Evolutionary conservation across 192 early-diverging fungal genomes (phyloP), one percentile per base, ranked within the genome.

Genomic region (Backusella australiensis): DNA sequence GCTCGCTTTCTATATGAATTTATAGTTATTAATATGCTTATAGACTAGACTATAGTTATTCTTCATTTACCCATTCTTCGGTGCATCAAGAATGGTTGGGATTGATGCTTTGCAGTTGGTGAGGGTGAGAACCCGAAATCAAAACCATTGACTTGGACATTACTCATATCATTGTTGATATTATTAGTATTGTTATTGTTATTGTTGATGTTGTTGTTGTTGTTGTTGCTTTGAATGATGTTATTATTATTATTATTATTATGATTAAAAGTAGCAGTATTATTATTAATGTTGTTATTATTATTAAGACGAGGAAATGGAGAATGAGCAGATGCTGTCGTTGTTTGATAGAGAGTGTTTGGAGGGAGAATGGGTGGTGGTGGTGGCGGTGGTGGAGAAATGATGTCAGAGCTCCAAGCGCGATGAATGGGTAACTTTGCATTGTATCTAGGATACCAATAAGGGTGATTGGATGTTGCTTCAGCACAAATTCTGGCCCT

Each of bases 331-430:
- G n/a, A 49, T n/a, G 46, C 0, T 49, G 46, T 11, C 26, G 53
- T 26, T 11, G 38, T 65, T 15, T 29, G 15, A 59, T 38, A 35
- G 14, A 12, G 15, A 44, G 15, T 6, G n/a, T 26, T 38, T 9
- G 21, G 67, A 12, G n/a, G 44, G 0, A 39, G 65, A 9, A 26
- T 32, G 32, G 32, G 32, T 32, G 32, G 52, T 29, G 39, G 39
- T 41, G 39, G 39, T 41, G 56, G 72, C 8, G 71, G 9, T 49
- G 52, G 32, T 11, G 41, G 77, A 56, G 66, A 32, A 4, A n/a
- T 73, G 3, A 74, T 81, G 70, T 81, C 80, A 41, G 76, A 42
- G 49, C 80, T 81, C 80, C 80, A 81, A 4, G 76, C 76, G 69
- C 80, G 80, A 52, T 77, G 52, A 39, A 81, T 75, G 39, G 76